Percentiles rank a stretch among this genome's conserved stretches.
Evolutionary conservation across 23 red algal genomes (phyloP).

Genomic region (Agarophyton chilense): DNA sequence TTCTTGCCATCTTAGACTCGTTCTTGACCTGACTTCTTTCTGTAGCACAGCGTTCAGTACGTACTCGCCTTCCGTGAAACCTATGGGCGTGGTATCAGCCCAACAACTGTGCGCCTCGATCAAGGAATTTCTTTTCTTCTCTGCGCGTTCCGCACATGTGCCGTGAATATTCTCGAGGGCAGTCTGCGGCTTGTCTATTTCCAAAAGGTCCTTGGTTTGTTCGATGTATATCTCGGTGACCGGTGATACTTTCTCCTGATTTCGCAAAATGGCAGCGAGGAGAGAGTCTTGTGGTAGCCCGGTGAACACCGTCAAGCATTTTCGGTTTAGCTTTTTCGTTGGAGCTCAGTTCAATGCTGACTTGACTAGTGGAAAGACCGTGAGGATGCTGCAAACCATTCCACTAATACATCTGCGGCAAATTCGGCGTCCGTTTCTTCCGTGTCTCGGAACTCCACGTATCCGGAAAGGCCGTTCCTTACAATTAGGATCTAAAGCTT

Average conservation of each 20-base stretch:
- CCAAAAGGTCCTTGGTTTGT: not conserved
- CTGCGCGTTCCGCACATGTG: not conserved
- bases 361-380: not conserved
- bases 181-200: not conserved
- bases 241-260: not conserved
- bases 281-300: not conserved
- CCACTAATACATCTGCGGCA: not conserved
- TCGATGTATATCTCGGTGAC: not conserved
- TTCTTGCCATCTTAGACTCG: not conserved
- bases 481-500: not conserved
- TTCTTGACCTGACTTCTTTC: not conserved
- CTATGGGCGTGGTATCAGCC: not conserved
- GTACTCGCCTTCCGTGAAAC: not conserved
- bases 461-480: not conserved
- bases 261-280: not conserved
- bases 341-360: not conserved
- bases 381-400: not conserved
- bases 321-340: not conserved
- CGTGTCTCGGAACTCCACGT: not conserved
- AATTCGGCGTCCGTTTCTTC: not conserved
- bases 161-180: not conserved
- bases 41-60: not conserved
- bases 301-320: not conserved
- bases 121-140: no score
- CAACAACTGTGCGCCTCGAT: constrained; percentile 1